Evolutionary conservation across 306 rosid genomes (phyloP).

Genomic region (Begonia fuchsioides): DNA sequence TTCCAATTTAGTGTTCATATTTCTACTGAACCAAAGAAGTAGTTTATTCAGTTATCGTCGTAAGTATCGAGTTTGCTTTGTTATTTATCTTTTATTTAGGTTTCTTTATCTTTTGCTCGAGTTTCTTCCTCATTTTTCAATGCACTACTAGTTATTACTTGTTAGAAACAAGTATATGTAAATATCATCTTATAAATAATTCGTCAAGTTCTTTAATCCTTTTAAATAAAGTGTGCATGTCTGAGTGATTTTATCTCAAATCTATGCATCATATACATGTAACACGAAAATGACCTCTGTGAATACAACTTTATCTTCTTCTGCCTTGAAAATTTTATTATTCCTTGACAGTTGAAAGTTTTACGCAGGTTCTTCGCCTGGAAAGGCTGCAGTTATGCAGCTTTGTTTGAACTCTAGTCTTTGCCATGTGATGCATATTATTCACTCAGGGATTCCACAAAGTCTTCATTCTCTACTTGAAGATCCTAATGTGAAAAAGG

Average conservation of each 20-base stretch:
- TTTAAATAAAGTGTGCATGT: neutral
- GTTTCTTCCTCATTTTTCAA: too few relatives aligned
- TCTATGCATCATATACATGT: neutral
- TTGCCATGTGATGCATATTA: conserved; percentile 70
- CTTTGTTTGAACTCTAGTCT: conserved; percentile 36
- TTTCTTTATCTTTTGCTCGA: too few relatives aligned
- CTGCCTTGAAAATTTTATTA: neutral
- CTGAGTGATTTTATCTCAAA: neutral
- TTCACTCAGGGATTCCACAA: conserved; percentile 77
- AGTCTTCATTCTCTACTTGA: conserved; percentile 56
- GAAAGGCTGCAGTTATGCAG: conserved; percentile 89
- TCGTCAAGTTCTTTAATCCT: neutral
- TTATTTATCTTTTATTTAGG: too few relatives aligned
- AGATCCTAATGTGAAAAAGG: conserved; percentile 57
- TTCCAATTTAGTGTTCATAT: too few relatives aligned
- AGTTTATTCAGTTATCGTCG: too few relatives aligned
- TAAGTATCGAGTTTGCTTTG: too few relatives aligned
- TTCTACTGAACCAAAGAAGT: too few relatives aligned
- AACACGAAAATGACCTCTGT: neutral
- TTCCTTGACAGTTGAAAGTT: neutral
- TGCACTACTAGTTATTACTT: too few relatives aligned
- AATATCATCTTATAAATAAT: too few relatives aligned
- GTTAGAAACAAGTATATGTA: too few relatives aligned
- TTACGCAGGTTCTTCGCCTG: conserved; percentile 53
- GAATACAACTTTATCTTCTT: too few relatives aligned